A percentile compares a stretch with the other conserved stretches of the same genome.
phyloP scores from a whole-genome alignment of 2,329 filamentous ascomycete species.

The Dendrostoma leiphaemia region DNA sequence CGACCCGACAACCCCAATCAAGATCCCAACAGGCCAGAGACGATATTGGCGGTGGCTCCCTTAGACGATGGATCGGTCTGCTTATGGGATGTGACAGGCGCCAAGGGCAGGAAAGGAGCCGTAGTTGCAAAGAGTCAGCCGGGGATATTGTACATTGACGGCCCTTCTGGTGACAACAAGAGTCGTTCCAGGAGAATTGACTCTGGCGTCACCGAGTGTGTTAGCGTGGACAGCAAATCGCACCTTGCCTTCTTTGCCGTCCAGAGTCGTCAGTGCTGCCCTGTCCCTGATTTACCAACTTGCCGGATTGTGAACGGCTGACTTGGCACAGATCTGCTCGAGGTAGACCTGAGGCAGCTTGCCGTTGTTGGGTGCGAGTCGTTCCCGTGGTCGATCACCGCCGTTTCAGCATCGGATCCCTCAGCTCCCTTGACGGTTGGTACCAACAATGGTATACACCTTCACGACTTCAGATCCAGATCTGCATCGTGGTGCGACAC shows the following conservation, averaged over 20 bases:
- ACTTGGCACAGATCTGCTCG: slow-evolving; percentile 58
- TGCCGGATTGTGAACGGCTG: slow-evolving; percentile 6
- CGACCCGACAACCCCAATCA: slow-evolving; percentile 49
- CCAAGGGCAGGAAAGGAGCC: slow-evolving; percentile 52
- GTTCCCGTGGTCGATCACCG: slow-evolving; percentile 81
- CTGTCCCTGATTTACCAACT: not conserved
- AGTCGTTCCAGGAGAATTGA: slow-evolving; percentile 64
- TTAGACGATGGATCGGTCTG: slow-evolving; percentile 86
- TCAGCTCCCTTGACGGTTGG: slow-evolving; percentile 77
- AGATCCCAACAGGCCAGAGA: slow-evolving; percentile 43
- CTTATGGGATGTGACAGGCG: slow-evolving; percentile 74
- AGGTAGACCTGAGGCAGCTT: slow-evolving; percentile 77
- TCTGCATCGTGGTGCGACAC: slow-evolving; percentile 29
- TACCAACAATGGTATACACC: slow-evolving; percentile 75
- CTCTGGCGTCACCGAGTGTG: slow-evolving; percentile 73
- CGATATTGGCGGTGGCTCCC: slow-evolving; percentile 66
- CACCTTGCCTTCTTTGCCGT: slow-evolving; percentile 78
- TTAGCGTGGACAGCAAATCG: slow-evolving; percentile 70
- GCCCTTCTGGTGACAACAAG: slow-evolving; percentile 42
- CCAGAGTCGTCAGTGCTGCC: slow-evolving; percentile 56
- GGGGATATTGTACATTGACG: slow-evolving; percentile 64
- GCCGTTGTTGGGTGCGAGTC: slow-evolving; percentile 65
- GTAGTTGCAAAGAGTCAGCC: slow-evolving; percentile 65
- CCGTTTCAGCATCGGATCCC: slow-evolving; percentile 68
- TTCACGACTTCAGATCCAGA: slow-evolving; percentile 70